Percentiles rank a stretch among this genome's conserved stretches.
phyloP scores from a whole-genome alignment of 75 land plant genomes.

The Cryptomeria japonica region DNA sequence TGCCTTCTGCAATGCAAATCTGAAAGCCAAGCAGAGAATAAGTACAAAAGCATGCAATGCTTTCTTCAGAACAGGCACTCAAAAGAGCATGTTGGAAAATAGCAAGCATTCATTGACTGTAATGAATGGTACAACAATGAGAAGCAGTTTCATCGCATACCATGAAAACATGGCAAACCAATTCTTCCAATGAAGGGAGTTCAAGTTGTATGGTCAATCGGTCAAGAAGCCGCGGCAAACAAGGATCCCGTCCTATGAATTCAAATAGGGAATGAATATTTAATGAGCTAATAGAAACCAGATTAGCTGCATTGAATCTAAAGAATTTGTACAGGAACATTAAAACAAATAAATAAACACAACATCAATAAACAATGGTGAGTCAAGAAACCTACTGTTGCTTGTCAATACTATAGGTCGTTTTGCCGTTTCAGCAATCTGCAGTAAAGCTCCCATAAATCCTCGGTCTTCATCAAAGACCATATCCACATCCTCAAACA shows the following conservation, averaged over 20 bases:
- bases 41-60: background rate
- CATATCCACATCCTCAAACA: slow-evolving; percentile 95
- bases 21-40: slow-evolving; percentile 19
- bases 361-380: background rate
- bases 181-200: slow-evolving; percentile 55
- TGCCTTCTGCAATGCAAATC: slow-evolving; percentile 79
- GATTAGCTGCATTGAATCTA: background rate
- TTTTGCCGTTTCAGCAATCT: slow-evolving; percentile 78
- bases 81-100: background rate
- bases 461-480: slow-evolving; percentile 92
- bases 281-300: background rate
- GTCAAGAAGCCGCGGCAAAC: slow-evolving; percentile 55
- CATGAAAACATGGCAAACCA: slow-evolving; percentile 49
- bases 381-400: slow-evolving; percentile 65
- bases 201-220: slow-evolving; percentile 46
- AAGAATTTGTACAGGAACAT: background rate
- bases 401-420: slow-evolving; percentile 89
- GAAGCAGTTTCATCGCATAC: slow-evolving; percentile 28
- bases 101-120: background rate
- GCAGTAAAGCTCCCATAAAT: slow-evolving; percentile 71
- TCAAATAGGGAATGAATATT: background rate
- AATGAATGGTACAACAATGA: background rate
- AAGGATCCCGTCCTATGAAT: slow-evolving; percentile 44
- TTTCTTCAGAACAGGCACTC: background rate
- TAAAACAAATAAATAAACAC: background rate